Evolutionary conservation across 164 flowering plant genomes (phyloP).

Genomic region (Taxillus chinensis): DNA sequence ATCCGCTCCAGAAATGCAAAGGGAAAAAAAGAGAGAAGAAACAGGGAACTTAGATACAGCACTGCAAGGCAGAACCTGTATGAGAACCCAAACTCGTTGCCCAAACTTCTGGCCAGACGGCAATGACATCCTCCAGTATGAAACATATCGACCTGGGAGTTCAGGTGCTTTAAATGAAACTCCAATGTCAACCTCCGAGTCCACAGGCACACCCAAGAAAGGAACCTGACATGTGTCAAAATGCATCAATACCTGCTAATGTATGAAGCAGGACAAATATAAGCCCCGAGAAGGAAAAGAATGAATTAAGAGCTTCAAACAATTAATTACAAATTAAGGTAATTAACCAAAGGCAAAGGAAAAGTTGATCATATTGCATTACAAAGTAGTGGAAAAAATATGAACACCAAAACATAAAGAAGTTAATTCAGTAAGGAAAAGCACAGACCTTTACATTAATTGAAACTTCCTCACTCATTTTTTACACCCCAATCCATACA

Average conservation of each 20-base stretch:
- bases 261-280: neutral
- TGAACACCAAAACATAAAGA: too few species aligned
- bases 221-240: conserved; percentile 37
- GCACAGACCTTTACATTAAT: conserved; percentile 45
- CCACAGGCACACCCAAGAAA: conserved; percentile 31
- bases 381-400: too few species aligned
- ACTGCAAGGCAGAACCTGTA: conserved; percentile 35
- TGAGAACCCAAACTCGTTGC: conserved; percentile 87
- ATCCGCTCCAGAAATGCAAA: too few species aligned
- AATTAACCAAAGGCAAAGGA: too few species aligned
- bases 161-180: conserved; percentile 74
- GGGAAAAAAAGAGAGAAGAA: too few species aligned
- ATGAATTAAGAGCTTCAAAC: too few species aligned
- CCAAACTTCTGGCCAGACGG: conserved; percentile 69
- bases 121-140: conserved; percentile 80
- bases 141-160: conserved; percentile 63
- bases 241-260: neutral
- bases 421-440: neutral
- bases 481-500: conserved; percentile 78
- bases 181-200: conserved; percentile 50
- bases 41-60: too few species aligned
- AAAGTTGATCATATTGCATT: too few species aligned
- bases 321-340: too few species aligned
- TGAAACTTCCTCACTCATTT: conserved; percentile 23
- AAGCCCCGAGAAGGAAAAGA: too few species aligned